Evolutionary conservation across 2,329 filamentous ascomycete species (phyloP).

Genomic region (Paecilomyces formosus): DNA sequence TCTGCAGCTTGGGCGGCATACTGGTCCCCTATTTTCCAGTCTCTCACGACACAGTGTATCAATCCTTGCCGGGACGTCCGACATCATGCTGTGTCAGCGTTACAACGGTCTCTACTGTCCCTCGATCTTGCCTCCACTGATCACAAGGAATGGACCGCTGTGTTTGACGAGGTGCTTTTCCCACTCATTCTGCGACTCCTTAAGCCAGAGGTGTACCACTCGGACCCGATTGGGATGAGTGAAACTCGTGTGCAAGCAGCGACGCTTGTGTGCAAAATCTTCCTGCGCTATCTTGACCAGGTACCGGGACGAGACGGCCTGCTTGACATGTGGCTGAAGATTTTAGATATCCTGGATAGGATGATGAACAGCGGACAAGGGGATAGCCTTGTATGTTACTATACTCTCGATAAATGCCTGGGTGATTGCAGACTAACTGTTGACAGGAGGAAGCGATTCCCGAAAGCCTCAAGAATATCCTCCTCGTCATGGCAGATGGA

Average conservation of each 20-base stretch:
- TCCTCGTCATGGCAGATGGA: constrained; percentile 88
- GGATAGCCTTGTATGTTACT: constrained; percentile 65
- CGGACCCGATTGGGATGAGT: constrained; percentile 86
- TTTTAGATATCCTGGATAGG: constrained; percentile 89
- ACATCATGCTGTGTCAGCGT: constrained; percentile 74
- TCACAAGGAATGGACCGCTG: constrained; percentile 87
- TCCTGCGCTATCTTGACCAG: constrained; percentile 83
- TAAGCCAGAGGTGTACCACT: constrained; percentile 90
- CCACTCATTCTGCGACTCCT: constrained; percentile 79
- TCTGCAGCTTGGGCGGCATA: constrained; percentile 90
- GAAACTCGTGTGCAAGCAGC: constrained; percentile 90
- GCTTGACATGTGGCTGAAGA: constrained; percentile 84
- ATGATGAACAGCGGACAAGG: constrained; percentile 94
- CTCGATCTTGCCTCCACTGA: constrained; percentile 75
- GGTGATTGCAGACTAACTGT: background rate
- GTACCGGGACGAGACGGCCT: constrained; percentile 82
- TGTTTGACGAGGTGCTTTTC: constrained; percentile 90
- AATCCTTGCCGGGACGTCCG: constrained; percentile 92
- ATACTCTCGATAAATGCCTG: background rate
- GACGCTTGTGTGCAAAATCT: constrained; percentile 88
- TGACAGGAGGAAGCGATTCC: constrained; percentile 83
- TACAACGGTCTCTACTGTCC: constrained; percentile 80
- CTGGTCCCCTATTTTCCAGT: constrained; percentile 91
- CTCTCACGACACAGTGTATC: constrained; percentile 80
- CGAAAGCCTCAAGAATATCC: constrained; percentile 91